These are phyloP conservation scores for Aspergillus sp. DNA, from an alignment of 2,329 filamentous ascomycete species.

Conservation along the genomic window DNA sequence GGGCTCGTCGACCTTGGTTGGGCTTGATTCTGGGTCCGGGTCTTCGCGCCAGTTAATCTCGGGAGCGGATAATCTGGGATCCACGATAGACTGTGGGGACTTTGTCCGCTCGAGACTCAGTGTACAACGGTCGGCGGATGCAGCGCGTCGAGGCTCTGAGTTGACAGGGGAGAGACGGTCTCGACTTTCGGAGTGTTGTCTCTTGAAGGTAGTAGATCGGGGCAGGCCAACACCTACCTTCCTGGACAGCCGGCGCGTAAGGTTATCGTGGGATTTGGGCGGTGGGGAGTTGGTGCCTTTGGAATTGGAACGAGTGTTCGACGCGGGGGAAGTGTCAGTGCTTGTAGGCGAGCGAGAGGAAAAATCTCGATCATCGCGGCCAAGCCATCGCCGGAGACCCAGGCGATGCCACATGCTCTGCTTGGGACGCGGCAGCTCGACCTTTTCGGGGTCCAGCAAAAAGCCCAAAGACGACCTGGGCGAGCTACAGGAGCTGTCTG, in stretches of 20 bases:
- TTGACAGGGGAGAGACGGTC: constrained; percentile 68
- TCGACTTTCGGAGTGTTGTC: constrained; percentile 78
- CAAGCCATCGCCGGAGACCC: constrained; percentile 43
- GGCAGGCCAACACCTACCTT: constrained; percentile 75
- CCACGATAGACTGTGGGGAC: constrained; percentile 41
- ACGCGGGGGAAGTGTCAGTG: constrained; percentile 13
- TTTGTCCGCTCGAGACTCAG: constrained; percentile 45
- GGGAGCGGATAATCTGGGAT: constrained; percentile 41
- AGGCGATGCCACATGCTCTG: constrained; percentile 49
- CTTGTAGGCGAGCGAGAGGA: constrained; percentile 25
- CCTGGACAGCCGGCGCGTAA: constrained; percentile 38
- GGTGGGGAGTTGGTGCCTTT: constrained; percentile 11
- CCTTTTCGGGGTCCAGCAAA: constrained; percentile 35
- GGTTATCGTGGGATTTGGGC: constrained; percentile 28
- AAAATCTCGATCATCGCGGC: constrained; percentile 39
- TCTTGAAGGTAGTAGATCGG: constrained; percentile 73
- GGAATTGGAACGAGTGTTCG: constrained; percentile 15
- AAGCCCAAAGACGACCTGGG: constrained; percentile 33
- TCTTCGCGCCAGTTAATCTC: constrained; percentile 41
- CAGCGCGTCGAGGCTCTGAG: constrained; percentile 64
- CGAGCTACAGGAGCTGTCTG: constrained; percentile 38
- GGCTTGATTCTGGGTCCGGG: constrained; percentile 16
- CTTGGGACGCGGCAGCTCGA: constrained; percentile 32
- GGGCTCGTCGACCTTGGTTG: constrained; percentile 34
- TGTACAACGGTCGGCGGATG: constrained; percentile 56